Conservation (phyloP, 2,329 filamentous ascomycete genomes). For the Hymenoscyphus scutula region DNA sequence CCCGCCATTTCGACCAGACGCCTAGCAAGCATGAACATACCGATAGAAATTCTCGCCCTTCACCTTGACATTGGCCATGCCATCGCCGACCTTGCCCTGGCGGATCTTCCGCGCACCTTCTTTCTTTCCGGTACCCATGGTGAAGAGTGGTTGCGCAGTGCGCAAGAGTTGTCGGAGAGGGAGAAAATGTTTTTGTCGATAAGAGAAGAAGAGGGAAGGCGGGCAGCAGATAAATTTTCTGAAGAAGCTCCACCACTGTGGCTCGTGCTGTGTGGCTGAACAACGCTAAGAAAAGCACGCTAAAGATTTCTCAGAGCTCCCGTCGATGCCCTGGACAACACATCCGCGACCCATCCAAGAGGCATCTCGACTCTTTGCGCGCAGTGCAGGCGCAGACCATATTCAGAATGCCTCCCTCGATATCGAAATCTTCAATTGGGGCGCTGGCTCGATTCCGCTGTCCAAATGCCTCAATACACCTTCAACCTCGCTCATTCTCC, state of each 20-base stretch:
- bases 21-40: constrained; percentile 43
- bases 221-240: constrained; percentile 24
- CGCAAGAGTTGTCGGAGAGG: constrained; percentile 15
- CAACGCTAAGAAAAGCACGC: constrained; percentile 14
- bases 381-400: constrained; percentile 10
- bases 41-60: constrained; percentile 99
- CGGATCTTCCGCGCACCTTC: constrained; percentile 78
- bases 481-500: constrained; percentile 43
- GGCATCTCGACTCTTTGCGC: not conserved
- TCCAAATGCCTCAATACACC: constrained; percentile 32
- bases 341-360: constrained; percentile 1
- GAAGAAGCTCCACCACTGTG: constrained; percentile 22
- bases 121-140: constrained; percentile 90
- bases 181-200: constrained; percentile 12
- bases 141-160: constrained; percentile 31
- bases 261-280: constrained; percentile 19
- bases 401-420: constrained; percentile 30
- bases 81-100: constrained; percentile 81
- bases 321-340: not conserved
- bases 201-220: constrained; percentile 6
- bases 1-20: not conserved
- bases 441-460: constrained; percentile 35
- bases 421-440: constrained; percentile 31
- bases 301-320: constrained; percentile 21
- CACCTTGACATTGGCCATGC: constrained; percentile 84